Conservation (phyloP, 306 rosid species). For the Lathyrus sativus region DNA sequence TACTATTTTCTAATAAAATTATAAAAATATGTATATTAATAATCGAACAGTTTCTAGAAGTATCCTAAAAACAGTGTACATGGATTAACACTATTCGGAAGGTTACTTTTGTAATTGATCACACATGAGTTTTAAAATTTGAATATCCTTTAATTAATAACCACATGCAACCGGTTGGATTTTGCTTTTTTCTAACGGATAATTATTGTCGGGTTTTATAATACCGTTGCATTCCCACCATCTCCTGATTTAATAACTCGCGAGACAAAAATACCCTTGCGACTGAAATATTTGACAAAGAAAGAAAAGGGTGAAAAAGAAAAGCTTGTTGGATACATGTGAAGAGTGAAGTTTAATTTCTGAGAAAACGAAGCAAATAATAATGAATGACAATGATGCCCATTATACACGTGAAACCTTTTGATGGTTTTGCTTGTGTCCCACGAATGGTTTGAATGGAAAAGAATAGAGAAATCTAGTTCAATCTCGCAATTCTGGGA, state of each 20-base stretch:
- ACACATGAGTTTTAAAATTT: background rate
- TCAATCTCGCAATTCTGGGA: constrained; percentile 36
- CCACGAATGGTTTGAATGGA: constrained; percentile 57
- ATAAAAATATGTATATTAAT: too few species aligned
- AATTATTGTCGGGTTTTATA: constrained; percentile 31
- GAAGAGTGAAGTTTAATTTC: constrained; percentile 35
- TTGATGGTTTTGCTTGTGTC: constrained; percentile 47
- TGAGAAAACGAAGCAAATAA: constrained; percentile 22
- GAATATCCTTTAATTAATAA: constrained; percentile 37
- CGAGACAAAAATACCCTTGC: constrained; percentile 42
- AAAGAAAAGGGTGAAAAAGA: constrained; percentile 32
- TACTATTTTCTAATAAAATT: too few species aligned
- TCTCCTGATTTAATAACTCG: background rate
- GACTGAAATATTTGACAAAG: background rate
- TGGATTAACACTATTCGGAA: background rate
- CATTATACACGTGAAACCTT: constrained; percentile 53
- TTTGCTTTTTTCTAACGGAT: constrained; percentile 43
- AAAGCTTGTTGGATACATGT: constrained; percentile 28
- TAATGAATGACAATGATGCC: constrained; percentile 44
- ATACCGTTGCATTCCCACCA: constrained; percentile 36
- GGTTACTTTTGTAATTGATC: background rate
- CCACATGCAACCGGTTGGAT: constrained; percentile 21
- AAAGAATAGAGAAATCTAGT: constrained; percentile 31
- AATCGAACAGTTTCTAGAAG: too few species aligned
- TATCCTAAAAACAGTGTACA: too few species aligned